Base-by-base conservation (phyloP, 768 basidiomycete species). In the Leccinum obscurum region DNA sequence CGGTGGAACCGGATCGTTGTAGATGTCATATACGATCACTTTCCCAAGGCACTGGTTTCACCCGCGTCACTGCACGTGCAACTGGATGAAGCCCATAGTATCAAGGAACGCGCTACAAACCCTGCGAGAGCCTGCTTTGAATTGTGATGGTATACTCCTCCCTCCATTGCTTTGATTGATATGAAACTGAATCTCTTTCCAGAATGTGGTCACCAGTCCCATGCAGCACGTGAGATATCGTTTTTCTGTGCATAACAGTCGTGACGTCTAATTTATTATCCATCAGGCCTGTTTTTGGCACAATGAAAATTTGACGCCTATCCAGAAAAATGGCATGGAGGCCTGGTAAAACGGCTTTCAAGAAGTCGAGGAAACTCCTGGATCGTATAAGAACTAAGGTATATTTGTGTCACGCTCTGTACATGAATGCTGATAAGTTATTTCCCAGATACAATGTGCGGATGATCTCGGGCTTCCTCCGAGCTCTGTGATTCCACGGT, bases 391-490 rank as follows among this genome's bases (percentile, higher is more conserved):
- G 92, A 65, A 94, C 92, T 30, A 94, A 94, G 80, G 89, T 88
- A 58, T 54, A 50, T 58, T 46, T 37, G 34, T 11, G 32, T 7
- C 11, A 24, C 8, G 1, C 14, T 20, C 14, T 48, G 56, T 39
- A 22, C 46, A 14, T 28, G 26, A 56, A 49, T 57, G 50, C 13
- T 26, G n/a, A 62, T 24, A 54, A 22, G 3, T 30, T 37, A 28
- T 54, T 24, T 52, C 1, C 7, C 55, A 98, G 88, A 79, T 98
- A 50, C 92, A 99, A 84, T 83, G 90, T 57, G 96, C 96, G 2
- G 97, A 99, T 69, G 97, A 99, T 72, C 84, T 99, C 24, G 97
- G 94, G 6, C 77, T 98, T 20, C 97, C 97, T 8, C 97, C 97
- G 10, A 83, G 97, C 28, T 28, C 28, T 28, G 28, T 28, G 28